Evolutionary conservation across 1,139 yeast species (phyloP).

Genomic region (Saccharomyces hybrid): DNA sequence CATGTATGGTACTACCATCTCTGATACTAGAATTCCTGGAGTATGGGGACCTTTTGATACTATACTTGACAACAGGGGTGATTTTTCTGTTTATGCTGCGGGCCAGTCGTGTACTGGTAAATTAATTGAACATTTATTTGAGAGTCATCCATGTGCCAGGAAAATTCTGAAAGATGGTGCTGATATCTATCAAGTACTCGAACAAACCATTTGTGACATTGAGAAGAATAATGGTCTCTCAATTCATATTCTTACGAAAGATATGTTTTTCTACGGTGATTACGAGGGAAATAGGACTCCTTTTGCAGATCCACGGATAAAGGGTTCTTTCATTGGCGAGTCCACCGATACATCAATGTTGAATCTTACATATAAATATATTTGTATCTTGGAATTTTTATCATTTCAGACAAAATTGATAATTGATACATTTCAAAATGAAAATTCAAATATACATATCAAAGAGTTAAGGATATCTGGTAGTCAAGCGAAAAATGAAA

Average conservation of each 20-base stretch:
- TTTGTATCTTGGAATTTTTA: slow-evolving; percentile 42
- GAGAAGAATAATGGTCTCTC: slow-evolving; percentile 17
- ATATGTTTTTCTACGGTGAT: slow-evolving; percentile 46
- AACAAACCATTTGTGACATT: slow-evolving; percentile 29
- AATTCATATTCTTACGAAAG: slow-evolving; percentile 33
- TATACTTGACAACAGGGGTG: slow-evolving; percentile 19
- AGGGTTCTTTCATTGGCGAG: slow-evolving; percentile 43
- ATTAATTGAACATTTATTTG: slow-evolving; percentile 40
- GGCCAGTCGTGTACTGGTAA: slow-evolving; percentile 56
- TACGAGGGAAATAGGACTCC: slow-evolving; percentile 52
- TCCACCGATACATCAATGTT: slow-evolving; percentile 29
- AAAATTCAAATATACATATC: slow-evolving; percentile 19
- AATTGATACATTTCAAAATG: slow-evolving; percentile 25
- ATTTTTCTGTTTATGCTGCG: slow-evolving; percentile 37
- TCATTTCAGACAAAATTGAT: slow-evolving; percentile 43
- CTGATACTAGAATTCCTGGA: slow-evolving; percentile 32
- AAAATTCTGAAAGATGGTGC: slow-evolving; percentile 6
- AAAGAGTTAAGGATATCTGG: slow-evolving; percentile 39
- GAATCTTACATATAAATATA: slow-evolving; percentile 37
- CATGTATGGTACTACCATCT: slow-evolving; percentile 30
- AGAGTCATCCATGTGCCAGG: slow-evolving; percentile 34
- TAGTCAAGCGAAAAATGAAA: slow-evolving; percentile 42
- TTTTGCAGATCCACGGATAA: slow-evolving; percentile 41
- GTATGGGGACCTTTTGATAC: slow-evolving; percentile 52
- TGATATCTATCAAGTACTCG: slow-evolving; percentile 33